These are phyloP conservation scores for Clarkia xantiana DNA, from an alignment of 345 rosid species.

Conservation along the genomic window DNA sequence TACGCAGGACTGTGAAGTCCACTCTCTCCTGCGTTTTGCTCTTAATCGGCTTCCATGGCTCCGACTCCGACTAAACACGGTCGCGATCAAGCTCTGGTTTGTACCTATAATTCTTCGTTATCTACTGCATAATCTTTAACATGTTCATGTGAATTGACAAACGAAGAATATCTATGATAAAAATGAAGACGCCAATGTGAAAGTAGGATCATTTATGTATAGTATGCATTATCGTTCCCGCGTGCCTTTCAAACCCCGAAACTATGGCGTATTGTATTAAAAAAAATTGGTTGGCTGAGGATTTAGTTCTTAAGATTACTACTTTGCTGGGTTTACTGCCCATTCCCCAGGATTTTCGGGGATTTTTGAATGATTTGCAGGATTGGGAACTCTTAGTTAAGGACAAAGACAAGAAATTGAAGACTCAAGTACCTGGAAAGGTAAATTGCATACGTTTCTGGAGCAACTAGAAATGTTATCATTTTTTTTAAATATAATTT, in stretches of 20 bases:
- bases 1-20: background rate
- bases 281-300: background rate
- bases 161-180: too few species aligned
- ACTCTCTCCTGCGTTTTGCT: too few species aligned
- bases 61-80: conserved; percentile 42
- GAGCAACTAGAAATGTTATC: background rate
- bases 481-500: too few species aligned
- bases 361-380: conserved; percentile 88
- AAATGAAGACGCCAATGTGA: too few species aligned
- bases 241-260: too few species aligned
- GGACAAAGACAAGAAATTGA: conserved; percentile 52
- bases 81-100: conserved; percentile 53
- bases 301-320: conserved; percentile 1
- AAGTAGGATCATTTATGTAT: too few species aligned
- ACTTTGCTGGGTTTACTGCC: background rate
- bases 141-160: too few species aligned
- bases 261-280: too few species aligned
- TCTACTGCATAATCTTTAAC: too few species aligned
- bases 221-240: too few species aligned
- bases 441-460: conserved; percentile 10
- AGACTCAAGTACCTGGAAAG: conserved; percentile 25
- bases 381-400: conserved; percentile 69
- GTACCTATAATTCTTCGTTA: conserved; percentile 4
- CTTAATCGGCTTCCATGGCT: conserved; percentile 14
- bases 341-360: conserved; percentile 63